Base-by-base conservation (phyloP, 2,329 filamentous ascomycete species). In the Macrophomina tecta region DNA sequence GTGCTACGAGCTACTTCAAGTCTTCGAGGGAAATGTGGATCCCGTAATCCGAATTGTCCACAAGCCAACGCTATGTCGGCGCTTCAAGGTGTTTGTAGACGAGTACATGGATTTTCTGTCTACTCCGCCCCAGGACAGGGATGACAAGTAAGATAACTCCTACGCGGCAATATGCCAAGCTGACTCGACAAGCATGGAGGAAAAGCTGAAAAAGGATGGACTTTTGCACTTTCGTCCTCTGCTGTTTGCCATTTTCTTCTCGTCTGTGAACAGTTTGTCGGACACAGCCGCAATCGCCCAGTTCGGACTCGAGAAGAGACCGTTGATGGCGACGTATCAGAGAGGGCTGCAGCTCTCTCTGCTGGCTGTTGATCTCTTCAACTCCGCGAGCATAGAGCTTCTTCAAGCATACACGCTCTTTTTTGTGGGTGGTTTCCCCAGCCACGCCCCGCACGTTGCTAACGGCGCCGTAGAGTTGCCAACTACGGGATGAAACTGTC, bases 401-500 rank as follows among this genome's bases (percentile, higher is more conserved):
- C 72, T 79, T 7, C 76, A 79, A 63, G 76, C 72, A 2, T 78
- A 78, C 28, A 69, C 78, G 0, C 42, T 79, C 12, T n/a, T 46
- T 12, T 28, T 46, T 1, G 56, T 48, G 4, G 18, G 42, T 58
- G 18, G 2, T 14, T 23, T 7, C 42, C 42, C 12, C 12, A 6
- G 5, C 8, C 36, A 28, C 7, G 14, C 11, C 16, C 2, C 9
- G 5, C 5, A 2, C 2, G 5, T 34, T 6, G 36, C 53, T 60
- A 11, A 60, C 23, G 3, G n/a, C 4, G 5, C 48, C 28, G 5
- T 23, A 61, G 56, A 32, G 23, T 40, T 51, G 60, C 42, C 66
- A 66, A 14, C 49, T 74, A 1, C 73, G 71, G 64, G 77, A 78
- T 68, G 77, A 78, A 42, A 75, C 77, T 30, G 78, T 79, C 73